Base-by-base conservation (phyloP, 176 grass and related monocot genomes). In the Carex scoparia region DNA sequence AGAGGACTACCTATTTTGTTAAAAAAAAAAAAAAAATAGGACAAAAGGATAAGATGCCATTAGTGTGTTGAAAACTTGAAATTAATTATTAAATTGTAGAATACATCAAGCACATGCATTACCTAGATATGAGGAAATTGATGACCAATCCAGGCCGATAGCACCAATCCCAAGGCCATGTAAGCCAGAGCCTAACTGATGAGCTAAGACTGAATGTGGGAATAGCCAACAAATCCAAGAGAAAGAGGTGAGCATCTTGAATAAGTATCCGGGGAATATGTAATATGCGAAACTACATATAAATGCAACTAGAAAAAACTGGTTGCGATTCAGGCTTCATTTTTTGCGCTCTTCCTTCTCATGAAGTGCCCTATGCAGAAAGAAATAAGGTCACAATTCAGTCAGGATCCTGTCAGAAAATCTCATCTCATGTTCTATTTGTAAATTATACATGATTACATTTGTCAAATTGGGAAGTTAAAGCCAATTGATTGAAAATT, bases 181-280 rank as follows among this genome's bases (percentile, higher is more conserved):
- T 38, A 98, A 89, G 2, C 95, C 95, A 0, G 92, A 98, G 30
- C 95, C 95, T 4, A 98, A 82, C 65, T 98, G 95, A 75, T 98
- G 95, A 12, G 91, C 91, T 0, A 98, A 40, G 82, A 98, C 89
- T 0, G 91, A 94, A 49, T 79, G 23, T 15, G 91, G 95, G 61
- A 98, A 94, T 56, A 93, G 19, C 92, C 92, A 98, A 7, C 95
- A 98, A 58, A 98, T 90, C 92, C 92, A 94, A 51, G 95, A 98
- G 76, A 98, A 80, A 58, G 95, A 98, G 19, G 92, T 94, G 37
- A 98, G 88, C 92, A 98, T 98, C 86, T 91, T 88, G 79, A 98
- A 98, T 18, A 98, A 86, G 79, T 94, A 94, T 32, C 95, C 95
- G 1, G 95, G 92, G 82, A 98, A 90, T 28, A 92, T 83, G 48